Base-by-base conservation (phyloP, 1,284 basidiomycete genomes). In the Cryptococcus sp. region DNA sequence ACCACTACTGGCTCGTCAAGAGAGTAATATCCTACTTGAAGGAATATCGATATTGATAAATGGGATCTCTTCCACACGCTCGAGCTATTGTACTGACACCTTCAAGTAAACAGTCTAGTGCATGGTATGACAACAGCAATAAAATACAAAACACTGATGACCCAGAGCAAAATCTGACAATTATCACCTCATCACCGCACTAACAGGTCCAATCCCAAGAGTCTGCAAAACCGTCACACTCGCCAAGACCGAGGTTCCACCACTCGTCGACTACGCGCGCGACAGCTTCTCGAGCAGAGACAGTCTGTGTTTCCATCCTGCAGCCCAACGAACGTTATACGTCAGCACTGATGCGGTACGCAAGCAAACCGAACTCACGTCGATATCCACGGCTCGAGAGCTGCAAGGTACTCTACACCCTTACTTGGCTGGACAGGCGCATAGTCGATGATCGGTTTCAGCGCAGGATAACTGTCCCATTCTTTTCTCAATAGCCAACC, bases 271-370 rank as follows among this genome's bases (percentile, higher is more conserved):
- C 80, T 22, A 91, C 81, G 23, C 89, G 79, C 62, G 91, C 89
- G 49, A 91, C 89, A 25, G 88, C 82, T 72, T 96, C 95, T 40
- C 91, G 85, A 0, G 89, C 85, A 0, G 89, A 83, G 41, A 96
- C 79, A 0, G 90, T 93, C 75, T 91, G 87, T 0, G 93, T 95
- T 78, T 97, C 93, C 93, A 96, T 94, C 10, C 74, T 76, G 48
- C 37, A 55, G 41, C 88, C 89, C 15, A 86, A 88, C 43, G 34
- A 25, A 11, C 89, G 59, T 29, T 6, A 54, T 15, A 40, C n/a
- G 39, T 40, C n/a, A 47, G 40, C 7, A 34, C 67, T 43, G 8
- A 19, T 34, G 38, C 26, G 40, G 3, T 23, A 11, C 20, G 45
- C 34, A 40, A 59, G 44, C 25, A 39, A 55, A 38, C 22, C 44